phyloP scores from a whole-genome alignment of 495 filamentous ascomycete genomes.

The Penicillium paradoxum region DNA sequence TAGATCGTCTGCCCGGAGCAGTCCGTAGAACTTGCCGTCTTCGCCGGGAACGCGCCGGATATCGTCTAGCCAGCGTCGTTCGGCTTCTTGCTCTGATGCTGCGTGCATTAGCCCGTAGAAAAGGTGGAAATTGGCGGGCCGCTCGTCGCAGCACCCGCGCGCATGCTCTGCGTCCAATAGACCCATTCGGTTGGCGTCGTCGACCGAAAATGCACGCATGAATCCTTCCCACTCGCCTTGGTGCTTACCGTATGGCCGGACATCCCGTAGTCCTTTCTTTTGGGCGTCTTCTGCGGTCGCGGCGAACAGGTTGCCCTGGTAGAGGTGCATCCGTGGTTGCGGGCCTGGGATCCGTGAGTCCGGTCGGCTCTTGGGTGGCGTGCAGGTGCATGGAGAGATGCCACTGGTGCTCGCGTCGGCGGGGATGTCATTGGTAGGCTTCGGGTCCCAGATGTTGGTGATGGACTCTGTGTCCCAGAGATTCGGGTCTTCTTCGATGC shows the following conservation, averaged over 20 bases:
- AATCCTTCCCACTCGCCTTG: background rate
- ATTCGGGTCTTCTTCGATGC: constrained; percentile 2
- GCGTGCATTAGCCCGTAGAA: constrained; percentile 1
- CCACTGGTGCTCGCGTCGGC: background rate
- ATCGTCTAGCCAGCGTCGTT: background rate
- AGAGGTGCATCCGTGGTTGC: background rate
- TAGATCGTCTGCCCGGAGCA: background rate
- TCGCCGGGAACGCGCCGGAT: background rate
- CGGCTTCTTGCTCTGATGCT: background rate
- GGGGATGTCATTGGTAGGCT: background rate
- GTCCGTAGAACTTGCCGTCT: background rate
- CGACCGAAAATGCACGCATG: background rate
- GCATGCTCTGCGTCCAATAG: background rate
- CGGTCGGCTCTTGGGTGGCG: background rate
- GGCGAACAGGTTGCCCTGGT: background rate
- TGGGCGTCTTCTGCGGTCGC: background rate
- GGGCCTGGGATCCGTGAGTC: background rate
- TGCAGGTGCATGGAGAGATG: background rate
- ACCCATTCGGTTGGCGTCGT: background rate
- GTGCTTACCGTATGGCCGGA: background rate
- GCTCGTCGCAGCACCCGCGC: background rate
- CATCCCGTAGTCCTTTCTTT: background rate
- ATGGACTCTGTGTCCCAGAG: constrained; percentile 4
- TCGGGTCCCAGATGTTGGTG: background rate
- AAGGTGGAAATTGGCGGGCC: background rate